Evolutionary conservation across 495 filamentous ascomycete species (phyloP).

Genomic region (Aspergillus haitiensis): DNA sequence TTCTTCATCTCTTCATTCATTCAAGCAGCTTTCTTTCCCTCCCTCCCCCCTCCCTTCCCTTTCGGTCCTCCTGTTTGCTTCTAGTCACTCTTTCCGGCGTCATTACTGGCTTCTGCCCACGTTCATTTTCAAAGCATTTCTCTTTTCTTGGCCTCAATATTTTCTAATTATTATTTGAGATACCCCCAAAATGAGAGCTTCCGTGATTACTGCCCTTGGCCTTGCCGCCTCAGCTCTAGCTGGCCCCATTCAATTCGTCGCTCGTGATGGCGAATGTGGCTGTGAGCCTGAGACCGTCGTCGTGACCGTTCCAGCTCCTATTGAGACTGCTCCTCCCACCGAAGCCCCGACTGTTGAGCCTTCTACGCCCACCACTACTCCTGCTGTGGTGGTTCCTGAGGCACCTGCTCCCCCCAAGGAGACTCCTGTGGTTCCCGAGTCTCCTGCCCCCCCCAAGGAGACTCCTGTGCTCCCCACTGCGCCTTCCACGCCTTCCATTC

Average conservation of each 20-base stretch:
- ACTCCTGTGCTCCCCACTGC: slow-evolving; percentile 2
- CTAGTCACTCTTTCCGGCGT: slow-evolving; percentile 11
- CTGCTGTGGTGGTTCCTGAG: not conserved
- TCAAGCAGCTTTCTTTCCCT: slow-evolving; percentile 9
- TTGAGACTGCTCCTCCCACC: slow-evolving; percentile 1
- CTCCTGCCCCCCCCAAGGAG: not conserved
- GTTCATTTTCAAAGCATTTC: too few relatives aligned
- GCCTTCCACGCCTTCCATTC: not conserved
- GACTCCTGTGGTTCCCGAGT: not conserved
- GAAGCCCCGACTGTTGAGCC: slow-evolving; percentile 1
- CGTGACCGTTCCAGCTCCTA: slow-evolving; percentile 18
- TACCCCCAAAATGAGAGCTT: slow-evolving; percentile 26
- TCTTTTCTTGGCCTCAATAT: slow-evolving; percentile 13
- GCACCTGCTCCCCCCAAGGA: not conserved
- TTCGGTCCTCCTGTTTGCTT: slow-evolving; percentile 5
- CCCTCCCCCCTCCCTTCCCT: not conserved
- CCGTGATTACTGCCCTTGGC: slow-evolving; percentile 22
- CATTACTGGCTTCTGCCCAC: not conserved
- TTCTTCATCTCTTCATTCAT: slow-evolving; percentile 15
- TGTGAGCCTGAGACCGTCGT: slow-evolving; percentile 17
- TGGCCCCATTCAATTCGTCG: slow-evolving; percentile 16
- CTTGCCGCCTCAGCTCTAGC: slow-evolving; percentile 25
- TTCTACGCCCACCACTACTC: not conserved
- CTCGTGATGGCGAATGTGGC: slow-evolving; percentile 13
- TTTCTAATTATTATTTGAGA: slow-evolving; percentile 14